Conservation (phyloP, 176 grass and related monocot species). For the Carex cristatella region DNA sequence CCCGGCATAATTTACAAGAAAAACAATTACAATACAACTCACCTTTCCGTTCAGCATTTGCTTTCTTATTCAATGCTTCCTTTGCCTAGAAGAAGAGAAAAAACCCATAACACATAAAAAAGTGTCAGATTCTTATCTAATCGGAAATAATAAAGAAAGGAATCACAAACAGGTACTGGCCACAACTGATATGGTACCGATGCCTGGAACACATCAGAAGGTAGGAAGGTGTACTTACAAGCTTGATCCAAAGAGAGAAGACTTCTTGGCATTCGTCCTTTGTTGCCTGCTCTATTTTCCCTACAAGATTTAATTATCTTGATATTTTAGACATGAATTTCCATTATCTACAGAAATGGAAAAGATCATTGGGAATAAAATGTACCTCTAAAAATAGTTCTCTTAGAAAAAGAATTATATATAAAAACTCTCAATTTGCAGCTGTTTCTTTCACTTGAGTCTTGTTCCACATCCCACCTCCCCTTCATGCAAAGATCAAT, state of each 20-base stretch:
- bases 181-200: slow-evolving; percentile 19
- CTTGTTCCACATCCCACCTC: slow-evolving; percentile 78
- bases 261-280: slow-evolving; percentile 97
- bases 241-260: slow-evolving; percentile 67
- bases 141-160: slow-evolving; percentile 11
- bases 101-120: slow-evolving; percentile 1
- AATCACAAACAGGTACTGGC: not conserved
- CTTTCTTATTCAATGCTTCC: slow-evolving; percentile 67
- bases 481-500: slow-evolving; percentile 41
- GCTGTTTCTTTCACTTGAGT: slow-evolving; percentile 39
- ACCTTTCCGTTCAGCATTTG: slow-evolving; percentile 42
- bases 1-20: not conserved
- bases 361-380: not conserved
- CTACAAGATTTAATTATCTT: slow-evolving; percentile 37
- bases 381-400: slow-evolving; percentile 95
- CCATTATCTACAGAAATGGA: not conserved
- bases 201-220: not conserved
- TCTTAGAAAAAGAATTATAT: slow-evolving; percentile 75
- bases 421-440: slow-evolving; percentile 68
- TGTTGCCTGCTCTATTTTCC: slow-evolving; percentile 96
- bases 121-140: slow-evolving; percentile 9
- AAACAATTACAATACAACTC: slow-evolving; percentile 17
- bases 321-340: not conserved
- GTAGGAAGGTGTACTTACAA: slow-evolving; percentile 39
- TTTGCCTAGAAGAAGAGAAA: slow-evolving; percentile 52